Percentiles rank a stretch among this genome's conserved stretches.
Evolutionary conservation across 1,139 yeast genomes (phyloP).

Genomic region (Hanseniaspora gamundiae): DNA sequence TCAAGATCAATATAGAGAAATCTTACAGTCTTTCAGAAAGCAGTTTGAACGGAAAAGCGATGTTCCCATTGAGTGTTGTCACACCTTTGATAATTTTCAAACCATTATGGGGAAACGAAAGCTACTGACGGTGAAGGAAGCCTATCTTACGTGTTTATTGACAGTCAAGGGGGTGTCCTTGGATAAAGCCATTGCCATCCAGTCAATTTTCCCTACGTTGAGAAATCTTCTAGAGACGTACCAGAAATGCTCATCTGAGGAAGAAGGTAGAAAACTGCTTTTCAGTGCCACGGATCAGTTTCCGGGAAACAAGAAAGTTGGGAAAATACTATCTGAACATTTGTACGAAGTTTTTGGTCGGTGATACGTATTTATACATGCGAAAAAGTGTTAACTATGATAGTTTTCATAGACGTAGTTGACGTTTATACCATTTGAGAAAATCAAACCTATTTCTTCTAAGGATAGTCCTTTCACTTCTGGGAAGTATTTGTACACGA

Average conservation of each 20-base stretch:
- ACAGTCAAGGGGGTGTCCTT: conserved; percentile 68
- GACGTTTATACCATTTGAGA: conserved; percentile 30
- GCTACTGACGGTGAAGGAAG: conserved; percentile 60
- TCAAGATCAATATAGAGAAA: conserved; percentile 39
- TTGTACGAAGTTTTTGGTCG: conserved; percentile 53
- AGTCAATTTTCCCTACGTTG: conserved; percentile 27
- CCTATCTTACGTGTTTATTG: conserved; percentile 68
- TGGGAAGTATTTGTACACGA: conserved; percentile 33
- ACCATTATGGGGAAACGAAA: conserved; percentile 60
- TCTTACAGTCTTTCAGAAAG: conserved; percentile 31
- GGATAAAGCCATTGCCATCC: conserved; percentile 76
- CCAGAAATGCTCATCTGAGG: conserved; percentile 19
- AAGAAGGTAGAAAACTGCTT: conserved; percentile 33
- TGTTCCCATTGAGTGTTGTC: conserved; percentile 39
- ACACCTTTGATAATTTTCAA: conserved; percentile 53
- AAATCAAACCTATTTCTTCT: conserved; percentile 32
- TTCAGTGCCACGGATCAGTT: conserved; percentile 35
- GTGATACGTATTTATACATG: neutral
- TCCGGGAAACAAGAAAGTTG: conserved; percentile 50
- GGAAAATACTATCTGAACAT: conserved; percentile 46
- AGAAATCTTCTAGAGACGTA: conserved; percentile 29
- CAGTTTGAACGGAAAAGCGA: conserved; percentile 30
- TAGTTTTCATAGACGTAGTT: conserved; percentile 23
- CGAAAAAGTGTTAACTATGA: conserved; percentile 7
- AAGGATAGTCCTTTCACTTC: conserved; percentile 36